Evolutionary conservation across 2,329 filamentous ascomycete genomes (phyloP), one percentile per base, ranked within the genome.

Genomic region (Trematosphaeria pertusa): DNA sequence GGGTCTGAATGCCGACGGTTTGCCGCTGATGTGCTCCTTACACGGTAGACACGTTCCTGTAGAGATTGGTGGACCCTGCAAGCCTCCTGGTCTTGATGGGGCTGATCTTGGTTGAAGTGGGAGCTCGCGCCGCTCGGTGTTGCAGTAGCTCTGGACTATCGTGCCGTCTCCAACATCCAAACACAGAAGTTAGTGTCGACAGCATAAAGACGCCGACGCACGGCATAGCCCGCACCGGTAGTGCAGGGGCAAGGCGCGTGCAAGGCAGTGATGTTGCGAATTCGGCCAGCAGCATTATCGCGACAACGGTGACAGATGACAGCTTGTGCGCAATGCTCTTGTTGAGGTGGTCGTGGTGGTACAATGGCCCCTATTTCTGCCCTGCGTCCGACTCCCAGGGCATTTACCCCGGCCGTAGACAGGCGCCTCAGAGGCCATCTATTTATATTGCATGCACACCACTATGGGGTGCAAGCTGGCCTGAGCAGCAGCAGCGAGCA

Each of bases 401-500:
- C 8, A 28, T 28, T n/a, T n/a, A n/a, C n/a, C n/a, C n/a, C n/a
- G n/a, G n/a, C n/a, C 12, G 24, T 12, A 12, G 24, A 12, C 24
- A 28, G 24, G 24, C 12, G 12, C 24, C 24, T 28, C 24, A 12
- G 8, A 8, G 8, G 8, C 24, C 24, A 28, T 42, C 30, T 48
- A 48, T 47, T 48, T 56, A 59, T 47, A 61, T 56, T 58, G 47
- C 12, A 28, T 28, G 24, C 24, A 28, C 24, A 28, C 24, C 24
- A 28, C 24, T 12, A 28, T 28, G 24, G 24, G 8, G n/a, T n/a
- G n/a, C n/a, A n/a, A n/a, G n/a, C n/a, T n/a, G n/a, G n/a, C n/a
- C n/a, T n/a, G n/a, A n/a, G n/a, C n/a, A n/a, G 12, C 7, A 28
- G 24, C 8, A 28, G 12, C 24, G 24, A 28, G 24, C 8, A 28